Evolutionary conservation across 148 eudicot species (phyloP).

Genomic region (Chenopodium quinoa): DNA sequence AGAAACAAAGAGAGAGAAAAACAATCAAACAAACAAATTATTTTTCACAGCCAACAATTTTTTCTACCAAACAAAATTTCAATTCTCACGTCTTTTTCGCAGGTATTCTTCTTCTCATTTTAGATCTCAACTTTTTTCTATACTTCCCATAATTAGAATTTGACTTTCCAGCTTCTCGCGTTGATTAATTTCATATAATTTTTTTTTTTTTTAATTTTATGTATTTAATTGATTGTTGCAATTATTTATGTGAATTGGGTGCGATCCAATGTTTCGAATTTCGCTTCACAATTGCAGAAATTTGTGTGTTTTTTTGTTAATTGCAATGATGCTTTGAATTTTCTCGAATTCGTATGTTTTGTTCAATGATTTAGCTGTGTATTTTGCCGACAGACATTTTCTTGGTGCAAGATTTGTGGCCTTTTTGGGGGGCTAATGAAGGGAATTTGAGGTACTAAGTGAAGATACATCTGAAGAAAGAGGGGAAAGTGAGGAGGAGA

Average conservation of each 20-base stretch:
- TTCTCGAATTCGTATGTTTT: constrained; percentile 3
- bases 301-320: not conserved
- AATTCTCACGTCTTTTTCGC: constrained; percentile 2
- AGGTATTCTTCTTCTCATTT: constrained; percentile 11
- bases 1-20: not conserved
- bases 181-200: not conserved
- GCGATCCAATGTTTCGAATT: constrained; percentile 34
- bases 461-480: not conserved
- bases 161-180: not conserved
- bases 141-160: not conserved
- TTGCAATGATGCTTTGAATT: not conserved
- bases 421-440: constrained; percentile 23
- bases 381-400: constrained; percentile 28
- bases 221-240: not conserved
- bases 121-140: constrained; percentile 8
- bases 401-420: constrained; percentile 21
- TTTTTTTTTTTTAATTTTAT: not conserved
- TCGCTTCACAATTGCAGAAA: not conserved
- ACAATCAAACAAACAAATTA: not conserved
- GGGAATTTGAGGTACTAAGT: constrained; percentile 18
- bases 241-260: not conserved
- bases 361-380: constrained; percentile 25
- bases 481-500: not conserved
- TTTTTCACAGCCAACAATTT: not conserved
- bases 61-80: not conserved